phyloP scores from a whole-genome alignment of 83 land plant genomes.

The Picea mariana region DNA sequence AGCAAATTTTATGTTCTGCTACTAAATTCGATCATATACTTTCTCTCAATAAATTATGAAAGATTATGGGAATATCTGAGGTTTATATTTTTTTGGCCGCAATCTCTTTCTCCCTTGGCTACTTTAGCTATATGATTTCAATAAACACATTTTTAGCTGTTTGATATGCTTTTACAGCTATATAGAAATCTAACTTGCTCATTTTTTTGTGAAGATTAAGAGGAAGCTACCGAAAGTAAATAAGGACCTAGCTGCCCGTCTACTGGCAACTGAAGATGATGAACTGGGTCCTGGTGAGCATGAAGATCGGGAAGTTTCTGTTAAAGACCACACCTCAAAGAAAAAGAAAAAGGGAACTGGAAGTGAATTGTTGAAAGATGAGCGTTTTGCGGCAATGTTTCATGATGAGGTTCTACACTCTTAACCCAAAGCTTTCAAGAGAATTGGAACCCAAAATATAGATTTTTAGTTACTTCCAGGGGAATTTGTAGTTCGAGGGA shows the following conservation, averaged over 20 bases:
- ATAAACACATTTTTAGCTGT: background rate
- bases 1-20: background rate
- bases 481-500: background rate
- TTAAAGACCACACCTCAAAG: constrained; percentile 1
- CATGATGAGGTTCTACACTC: constrained; percentile 56
- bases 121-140: background rate
- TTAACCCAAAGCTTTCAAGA: background rate
- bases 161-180: background rate
- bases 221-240: constrained; percentile 95
- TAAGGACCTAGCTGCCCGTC: constrained; percentile 58
- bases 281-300: constrained; percentile 37
- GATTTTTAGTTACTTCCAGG: background rate
- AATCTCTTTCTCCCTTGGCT: too few relatives aligned
- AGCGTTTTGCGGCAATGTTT: constrained; percentile 79
- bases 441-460: background rate
- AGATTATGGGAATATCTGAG: background rate
- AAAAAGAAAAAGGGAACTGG: constrained; percentile 47
- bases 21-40: background rate
- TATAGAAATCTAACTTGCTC: background rate
- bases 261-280: constrained; percentile 52
- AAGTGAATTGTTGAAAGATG: constrained; percentile 70
- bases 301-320: constrained; percentile 15
- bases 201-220: constrained; percentile 53
- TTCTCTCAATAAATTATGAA: background rate
- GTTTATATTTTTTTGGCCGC: background rate